Conservation (phyloP, 2,329 filamentous ascomycete genomes). For the Hypoxylon sp. region DNA sequence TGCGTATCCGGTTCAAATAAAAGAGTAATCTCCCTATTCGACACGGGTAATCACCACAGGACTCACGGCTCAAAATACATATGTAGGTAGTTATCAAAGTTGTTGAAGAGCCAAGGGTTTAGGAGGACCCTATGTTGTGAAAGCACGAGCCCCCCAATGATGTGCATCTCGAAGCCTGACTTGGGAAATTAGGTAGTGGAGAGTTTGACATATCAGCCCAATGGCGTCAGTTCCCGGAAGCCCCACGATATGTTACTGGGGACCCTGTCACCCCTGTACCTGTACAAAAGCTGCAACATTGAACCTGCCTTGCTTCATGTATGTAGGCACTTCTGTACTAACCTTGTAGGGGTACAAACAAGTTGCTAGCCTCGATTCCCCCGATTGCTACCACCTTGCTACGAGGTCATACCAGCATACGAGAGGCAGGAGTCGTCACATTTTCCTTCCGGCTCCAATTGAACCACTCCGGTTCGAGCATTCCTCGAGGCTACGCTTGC, state of each 20-base stretch:
- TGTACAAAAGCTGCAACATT: constrained; percentile 15
- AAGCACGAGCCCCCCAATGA: constrained; percentile 45
- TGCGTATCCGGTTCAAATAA: constrained; percentile 12
- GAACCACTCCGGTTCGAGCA: constrained; percentile 30
- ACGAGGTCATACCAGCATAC: constrained; percentile 35
- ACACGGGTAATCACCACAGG: background rate
- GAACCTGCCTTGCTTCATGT: constrained; percentile 20
- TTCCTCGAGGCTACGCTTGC: constrained; percentile 35
- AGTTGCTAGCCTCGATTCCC: constrained; percentile 6
- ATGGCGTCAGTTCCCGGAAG: constrained; percentile 47
- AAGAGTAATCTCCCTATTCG: constrained; percentile 1
- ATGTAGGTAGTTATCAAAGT: constrained; percentile 9
- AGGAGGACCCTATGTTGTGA: constrained; percentile 6
- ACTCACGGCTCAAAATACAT: constrained; percentile 3
- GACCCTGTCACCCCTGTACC: background rate
- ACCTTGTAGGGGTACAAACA: constrained; percentile 21
- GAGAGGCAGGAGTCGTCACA: constrained; percentile 30
- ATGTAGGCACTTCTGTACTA: constrained; percentile 6
- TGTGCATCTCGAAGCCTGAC: constrained; percentile 30
- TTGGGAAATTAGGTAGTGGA: constrained; percentile 43
- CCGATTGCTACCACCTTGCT: constrained; percentile 30
- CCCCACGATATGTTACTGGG: constrained; percentile 20
- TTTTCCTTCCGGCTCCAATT: constrained; percentile 31
- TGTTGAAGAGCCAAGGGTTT: constrained; percentile 2
- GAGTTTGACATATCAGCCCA: constrained; percentile 20